A percentile compares a stretch with the other conserved stretches of the same genome.
Evolutionary conservation across 2,329 filamentous ascomycete species (phyloP).

Genomic region (Leptographium wingfieldii): DNA sequence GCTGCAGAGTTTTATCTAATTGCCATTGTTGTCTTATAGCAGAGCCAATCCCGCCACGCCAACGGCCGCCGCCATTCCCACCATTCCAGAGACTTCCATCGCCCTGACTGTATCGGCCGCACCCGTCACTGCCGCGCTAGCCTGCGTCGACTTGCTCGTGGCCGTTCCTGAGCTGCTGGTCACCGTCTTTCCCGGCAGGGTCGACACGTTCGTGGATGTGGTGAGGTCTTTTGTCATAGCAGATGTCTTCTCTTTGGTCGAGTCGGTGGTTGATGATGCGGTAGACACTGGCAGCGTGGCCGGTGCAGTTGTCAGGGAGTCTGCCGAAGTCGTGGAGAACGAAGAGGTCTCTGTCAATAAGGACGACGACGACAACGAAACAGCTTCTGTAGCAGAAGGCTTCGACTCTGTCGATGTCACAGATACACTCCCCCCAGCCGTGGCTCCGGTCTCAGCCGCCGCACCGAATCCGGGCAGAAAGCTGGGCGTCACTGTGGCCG

Average conservation of each 20-base stretch:
- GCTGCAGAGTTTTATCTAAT: background rate
- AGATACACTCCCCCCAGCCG: background rate
- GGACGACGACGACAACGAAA: background rate
- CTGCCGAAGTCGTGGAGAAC: background rate
- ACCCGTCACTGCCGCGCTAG: background rate
- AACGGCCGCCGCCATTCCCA: background rate
- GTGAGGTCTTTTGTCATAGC: background rate
- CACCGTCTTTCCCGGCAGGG: background rate
- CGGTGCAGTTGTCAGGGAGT: background rate
- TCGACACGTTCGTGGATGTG: background rate
- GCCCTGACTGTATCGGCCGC: background rate
- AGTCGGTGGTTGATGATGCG: background rate
- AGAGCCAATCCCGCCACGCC: background rate
- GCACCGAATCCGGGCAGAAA: conserved; percentile 28
- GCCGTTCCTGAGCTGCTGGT: background rate
- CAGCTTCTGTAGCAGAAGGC: background rate
- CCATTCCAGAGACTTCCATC: background rate
- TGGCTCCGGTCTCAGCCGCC: background rate
- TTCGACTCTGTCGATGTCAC: background rate
- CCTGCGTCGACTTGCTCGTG: background rate
- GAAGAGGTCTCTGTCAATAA: background rate
- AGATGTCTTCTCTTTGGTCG: background rate
- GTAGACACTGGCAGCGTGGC: background rate
- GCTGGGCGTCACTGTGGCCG: conserved; percentile 37
- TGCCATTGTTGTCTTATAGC: background rate